These are phyloP conservation scores for Schizopora paradoxa DNA, from an alignment of 1,284 basidiomycete genomes.

Conservation along the genomic window DNA sequence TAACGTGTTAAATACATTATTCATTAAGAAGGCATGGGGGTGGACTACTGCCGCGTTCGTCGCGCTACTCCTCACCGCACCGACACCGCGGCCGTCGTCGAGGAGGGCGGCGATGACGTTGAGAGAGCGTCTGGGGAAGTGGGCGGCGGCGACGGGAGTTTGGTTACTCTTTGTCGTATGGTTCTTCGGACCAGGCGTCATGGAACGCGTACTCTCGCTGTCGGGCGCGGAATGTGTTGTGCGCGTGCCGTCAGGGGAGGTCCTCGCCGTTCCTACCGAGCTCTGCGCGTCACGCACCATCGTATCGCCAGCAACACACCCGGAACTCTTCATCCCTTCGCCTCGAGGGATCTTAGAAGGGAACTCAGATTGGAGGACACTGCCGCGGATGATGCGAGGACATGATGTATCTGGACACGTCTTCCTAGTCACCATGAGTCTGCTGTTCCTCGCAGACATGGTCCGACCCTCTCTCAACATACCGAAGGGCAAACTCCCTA, in stretches of 20 bases:
- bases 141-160: conserved; percentile 55
- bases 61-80: conserved; percentile 49
- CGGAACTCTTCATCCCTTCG: conserved; percentile 52
- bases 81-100: conserved; percentile 7
- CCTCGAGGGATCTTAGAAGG: conserved; percentile 21
- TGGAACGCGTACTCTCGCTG: conserved; percentile 68
- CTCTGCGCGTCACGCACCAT: conserved; percentile 51
- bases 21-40: conserved; percentile 89
- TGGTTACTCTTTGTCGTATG: conserved; percentile 81
- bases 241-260: conserved; percentile 49
- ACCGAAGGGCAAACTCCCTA: conserved; percentile 30
- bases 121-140: conserved; percentile 46
- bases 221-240: conserved; percentile 83
- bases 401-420: conserved; percentile 95
- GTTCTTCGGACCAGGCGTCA: conserved; percentile 88
- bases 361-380: conserved; percentile 38
- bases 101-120: conserved; percentile 22
- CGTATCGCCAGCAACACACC: conserved; percentile 58
- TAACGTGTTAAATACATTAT: conserved; percentile 79
- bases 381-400: conserved; percentile 65
- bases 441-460: conserved; percentile 78
- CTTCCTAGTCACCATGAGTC: conserved; percentile 85
- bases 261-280: conserved; percentile 49
- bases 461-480: conserved; percentile 45
- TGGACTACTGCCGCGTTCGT: conserved; percentile 80